These are phyloP conservation scores for Pythium biforme DNA, from an alignment of 352 stramenopile species.

Conservation along the genomic window DNA sequence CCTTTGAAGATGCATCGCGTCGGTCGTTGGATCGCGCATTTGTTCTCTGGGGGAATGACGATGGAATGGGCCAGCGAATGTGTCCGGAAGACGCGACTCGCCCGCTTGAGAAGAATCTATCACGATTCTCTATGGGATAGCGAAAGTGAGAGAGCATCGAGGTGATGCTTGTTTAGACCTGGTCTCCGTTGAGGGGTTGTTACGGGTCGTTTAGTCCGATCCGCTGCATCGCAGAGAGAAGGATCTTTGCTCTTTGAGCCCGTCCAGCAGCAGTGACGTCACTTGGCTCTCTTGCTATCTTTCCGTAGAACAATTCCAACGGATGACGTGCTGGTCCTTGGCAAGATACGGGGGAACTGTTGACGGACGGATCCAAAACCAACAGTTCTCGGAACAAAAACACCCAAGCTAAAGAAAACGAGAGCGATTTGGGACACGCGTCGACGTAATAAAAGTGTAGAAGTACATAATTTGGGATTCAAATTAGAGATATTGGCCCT, in stretches of 20 bases:
- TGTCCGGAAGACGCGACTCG: background rate
- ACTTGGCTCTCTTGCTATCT: background rate
- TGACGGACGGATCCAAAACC: background rate
- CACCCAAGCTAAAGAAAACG: background rate
- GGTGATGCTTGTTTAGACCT: too few species aligned
- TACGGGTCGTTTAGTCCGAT: background rate
- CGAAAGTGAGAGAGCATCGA: too few species aligned
- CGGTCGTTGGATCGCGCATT: conserved; percentile 2
- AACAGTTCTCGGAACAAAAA: background rate
- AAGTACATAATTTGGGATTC: conserved; percentile 5
- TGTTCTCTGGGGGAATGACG: background rate
- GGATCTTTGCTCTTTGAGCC: background rate
- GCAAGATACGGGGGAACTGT: background rate
- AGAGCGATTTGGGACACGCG: conserved; percentile 9
- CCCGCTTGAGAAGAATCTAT: background rate
- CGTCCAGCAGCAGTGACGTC: background rate
- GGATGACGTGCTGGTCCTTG: conserved; percentile 11
- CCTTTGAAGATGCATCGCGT: background rate
- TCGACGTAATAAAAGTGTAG: background rate
- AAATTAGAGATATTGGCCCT: conserved; percentile 10
- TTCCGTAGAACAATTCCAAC: background rate
- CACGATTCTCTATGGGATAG: background rate
- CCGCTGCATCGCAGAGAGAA: background rate
- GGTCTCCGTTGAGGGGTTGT: background rate
- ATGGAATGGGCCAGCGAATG: background rate